Conservation (phyloP, 2,329 filamentous ascomycete species). For the Fusarium acutatum region DNA sequence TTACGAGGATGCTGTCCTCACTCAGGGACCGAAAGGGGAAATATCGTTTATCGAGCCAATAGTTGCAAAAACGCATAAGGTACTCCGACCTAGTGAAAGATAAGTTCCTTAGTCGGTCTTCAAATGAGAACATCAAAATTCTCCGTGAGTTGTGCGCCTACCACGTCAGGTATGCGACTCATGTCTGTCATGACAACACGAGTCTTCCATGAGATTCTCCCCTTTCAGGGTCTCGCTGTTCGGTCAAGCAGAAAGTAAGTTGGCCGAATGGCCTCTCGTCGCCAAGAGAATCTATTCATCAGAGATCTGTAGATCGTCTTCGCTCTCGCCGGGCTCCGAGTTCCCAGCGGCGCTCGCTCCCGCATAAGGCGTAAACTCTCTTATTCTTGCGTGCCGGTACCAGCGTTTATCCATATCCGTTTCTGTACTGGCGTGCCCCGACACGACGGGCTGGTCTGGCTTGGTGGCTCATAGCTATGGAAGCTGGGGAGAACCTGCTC, state of each 20-base stretch:
- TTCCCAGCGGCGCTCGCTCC: constrained; percentile 15
- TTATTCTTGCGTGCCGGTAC: neutral
- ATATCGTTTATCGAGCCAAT: neutral
- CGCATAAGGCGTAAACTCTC: neutral
- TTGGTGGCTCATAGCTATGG: neutral
- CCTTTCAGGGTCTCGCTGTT: neutral
- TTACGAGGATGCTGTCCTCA: neutral
- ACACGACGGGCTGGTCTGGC: neutral
- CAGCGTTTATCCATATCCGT: constrained; percentile 2
- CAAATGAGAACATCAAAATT: neutral
- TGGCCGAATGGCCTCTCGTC: neutral
- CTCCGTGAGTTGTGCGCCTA: neutral
- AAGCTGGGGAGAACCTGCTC: neutral
- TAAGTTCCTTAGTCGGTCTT: neutral
- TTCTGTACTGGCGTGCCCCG: constrained; percentile 25
- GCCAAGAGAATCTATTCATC: constrained; percentile 16
- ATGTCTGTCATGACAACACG: neutral
- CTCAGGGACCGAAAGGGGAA: neutral
- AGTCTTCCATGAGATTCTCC: neutral
- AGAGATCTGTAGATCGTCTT: neutral
- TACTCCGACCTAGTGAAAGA: neutral
- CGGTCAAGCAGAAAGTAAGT: constrained; percentile 2
- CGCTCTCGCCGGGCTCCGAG: constrained; percentile 28
- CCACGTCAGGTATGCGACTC: neutral
- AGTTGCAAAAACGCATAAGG: neutral